Base-by-base conservation (phyloP, 805 yeast genomes). In the Teunomyces funiuensis region DNA sequence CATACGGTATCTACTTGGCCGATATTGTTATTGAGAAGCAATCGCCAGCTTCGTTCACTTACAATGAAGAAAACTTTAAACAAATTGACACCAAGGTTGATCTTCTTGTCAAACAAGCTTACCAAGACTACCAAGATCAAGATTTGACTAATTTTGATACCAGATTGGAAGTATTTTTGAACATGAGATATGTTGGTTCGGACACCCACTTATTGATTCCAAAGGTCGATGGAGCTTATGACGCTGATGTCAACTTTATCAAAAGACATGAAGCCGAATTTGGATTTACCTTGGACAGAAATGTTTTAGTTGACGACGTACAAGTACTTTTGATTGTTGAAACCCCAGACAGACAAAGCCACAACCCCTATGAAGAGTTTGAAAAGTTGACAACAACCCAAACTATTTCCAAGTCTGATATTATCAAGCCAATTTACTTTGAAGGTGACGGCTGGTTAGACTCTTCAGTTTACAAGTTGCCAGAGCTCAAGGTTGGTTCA, bases 1-100 rank as follows among this genome's bases (percentile, higher is more conserved):
- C 96, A 0, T 88, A 85, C 57, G 96, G 96, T 46, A 88, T 88
- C 69, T 80, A 88, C 2, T 68, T 88, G 23, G 96, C 96, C 57
- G 37, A 66, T 58, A 63, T 60, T 16, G 60, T 65, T 17, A 63
- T 70, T 27, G 71, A 66, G 49, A 64, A 62, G 37, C 72, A 66
- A 49, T 43, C 63, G 0, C 72, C 72, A 2, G 58, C 60, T 14
- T 62, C 69, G 2, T 49, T 63, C 39, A 39, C 38, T 10, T 66
- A 49, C 36, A 22, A 38, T 8, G 39, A 48, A n/a, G 48, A 41
- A 0, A 55, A 46, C 41, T 45, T 69, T 77, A 28, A 41, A 38
- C 53, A 53, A 2, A 62, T 87, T 20, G 62, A 72, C 18, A 53
- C 50, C 3, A 74, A 80, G 44, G 69, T 87, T 14, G 62, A 63